phyloP scores from a whole-genome alignment of 768 basidiomycete species.

The Botryobasidium botryosum region DNA sequence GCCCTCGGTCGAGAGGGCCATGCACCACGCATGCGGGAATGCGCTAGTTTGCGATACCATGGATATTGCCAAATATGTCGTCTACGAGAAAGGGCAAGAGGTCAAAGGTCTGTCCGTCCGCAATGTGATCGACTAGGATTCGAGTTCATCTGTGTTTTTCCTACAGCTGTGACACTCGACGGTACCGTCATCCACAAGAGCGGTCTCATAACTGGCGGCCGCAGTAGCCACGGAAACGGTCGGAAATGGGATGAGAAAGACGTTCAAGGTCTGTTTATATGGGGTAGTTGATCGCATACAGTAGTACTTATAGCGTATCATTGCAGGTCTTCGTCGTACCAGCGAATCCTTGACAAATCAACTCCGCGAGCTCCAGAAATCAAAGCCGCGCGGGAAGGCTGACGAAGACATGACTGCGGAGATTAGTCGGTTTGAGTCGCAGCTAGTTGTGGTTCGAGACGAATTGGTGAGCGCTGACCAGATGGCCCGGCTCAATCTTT shows the following conservation, averaged over 20 bases:
- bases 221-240: conserved; percentile 51
- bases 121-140: not conserved
- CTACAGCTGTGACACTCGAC: conserved; percentile 80
- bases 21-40: conserved; percentile 93
- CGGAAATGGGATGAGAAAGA: conserved; percentile 95
- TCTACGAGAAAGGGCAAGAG: conserved; percentile 89
- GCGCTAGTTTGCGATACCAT: conserved; percentile 90
- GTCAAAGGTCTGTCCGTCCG: conserved; percentile 60
- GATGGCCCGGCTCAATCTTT: not conserved
- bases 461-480: conserved; percentile 44
- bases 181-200: conserved; percentile 97
- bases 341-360: conserved; percentile 58
- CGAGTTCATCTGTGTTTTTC: not conserved
- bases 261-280: conserved; percentile 46
- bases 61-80: conserved; percentile 79
- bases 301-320: not conserved
- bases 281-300: not conserved
- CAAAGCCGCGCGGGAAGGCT: conserved; percentile 65
- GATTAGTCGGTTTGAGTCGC: conserved; percentile 62
- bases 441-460: conserved; percentile 57
- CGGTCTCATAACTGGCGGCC: conserved; percentile 91
- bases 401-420: conserved; percentile 68
- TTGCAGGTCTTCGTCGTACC: conserved; percentile 35
- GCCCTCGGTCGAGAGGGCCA: conserved; percentile 75
- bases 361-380: conserved; percentile 67